Evolutionary conservation across 2,329 filamentous ascomycete genomes (phyloP).

Genomic region (Exophiala bonariae): DNA sequence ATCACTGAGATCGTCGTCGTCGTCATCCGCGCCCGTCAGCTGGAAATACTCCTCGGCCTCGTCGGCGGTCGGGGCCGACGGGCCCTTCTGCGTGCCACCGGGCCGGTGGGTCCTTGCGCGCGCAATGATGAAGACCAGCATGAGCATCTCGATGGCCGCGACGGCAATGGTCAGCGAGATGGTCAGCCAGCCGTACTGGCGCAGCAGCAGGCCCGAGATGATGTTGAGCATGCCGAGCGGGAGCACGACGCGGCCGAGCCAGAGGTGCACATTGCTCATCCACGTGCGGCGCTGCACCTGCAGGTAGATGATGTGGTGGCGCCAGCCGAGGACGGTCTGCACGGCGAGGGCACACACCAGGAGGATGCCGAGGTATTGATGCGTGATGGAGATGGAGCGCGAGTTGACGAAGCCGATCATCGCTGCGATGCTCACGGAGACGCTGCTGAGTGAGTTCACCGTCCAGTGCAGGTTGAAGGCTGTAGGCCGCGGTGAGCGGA

Average conservation of each 20-base stretch:
- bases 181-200: constrained; percentile 28
- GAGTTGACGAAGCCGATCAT: constrained; percentile 45
- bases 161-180: constrained; percentile 21
- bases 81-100: constrained; percentile 12
- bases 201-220: constrained; percentile 23
- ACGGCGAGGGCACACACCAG: constrained; percentile 35
- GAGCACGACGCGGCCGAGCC: constrained; percentile 31
- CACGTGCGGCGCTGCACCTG: constrained; percentile 20
- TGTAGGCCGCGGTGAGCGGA: constrained; percentile 39
- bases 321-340: constrained; percentile 40
- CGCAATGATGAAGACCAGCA: constrained; percentile 19
- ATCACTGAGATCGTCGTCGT: constrained; percentile 19
- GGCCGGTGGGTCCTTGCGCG: constrained; percentile 12
- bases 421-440: constrained; percentile 39
- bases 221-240: constrained; percentile 29
- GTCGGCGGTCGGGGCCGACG: constrained; percentile 16
- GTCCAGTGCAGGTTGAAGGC: constrained; percentile 42
- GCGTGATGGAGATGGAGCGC: constrained; percentile 42
- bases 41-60: constrained; percentile 31
- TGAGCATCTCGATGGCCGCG: constrained; percentile 22
- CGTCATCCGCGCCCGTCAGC: constrained; percentile 24
- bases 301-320: constrained; percentile 39
- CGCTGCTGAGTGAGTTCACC: constrained; percentile 38
- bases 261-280: constrained; percentile 30
- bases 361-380: constrained; percentile 50